A percentile compares a stretch with the other conserved stretches of the same genome.
Evolutionary conservation across 257 asterid species (phyloP).

Genomic region (Phtheirospermum japonicum): DNA sequence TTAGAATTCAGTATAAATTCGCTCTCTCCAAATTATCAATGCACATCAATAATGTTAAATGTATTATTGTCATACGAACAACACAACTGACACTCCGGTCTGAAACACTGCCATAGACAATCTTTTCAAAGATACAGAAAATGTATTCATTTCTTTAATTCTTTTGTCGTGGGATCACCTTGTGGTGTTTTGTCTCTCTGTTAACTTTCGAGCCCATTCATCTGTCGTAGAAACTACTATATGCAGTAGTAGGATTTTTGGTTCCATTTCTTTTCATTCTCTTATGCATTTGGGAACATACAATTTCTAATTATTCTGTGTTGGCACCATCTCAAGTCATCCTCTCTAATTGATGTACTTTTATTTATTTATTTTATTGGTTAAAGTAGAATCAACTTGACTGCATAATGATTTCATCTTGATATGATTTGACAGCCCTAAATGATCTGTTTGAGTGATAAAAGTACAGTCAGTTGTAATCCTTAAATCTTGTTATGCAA

Average conservation of each 20-base stretch:
- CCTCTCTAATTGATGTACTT: neutral
- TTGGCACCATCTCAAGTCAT: neutral
- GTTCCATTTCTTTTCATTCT: neutral
- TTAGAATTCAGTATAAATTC: neutral
- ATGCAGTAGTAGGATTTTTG: neutral
- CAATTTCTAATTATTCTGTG: neutral
- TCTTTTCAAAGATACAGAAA: neutral
- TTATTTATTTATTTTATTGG: neutral
- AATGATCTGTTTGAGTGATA: slow-evolving; percentile 14
- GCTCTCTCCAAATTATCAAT: neutral
- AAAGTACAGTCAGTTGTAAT: slow-evolving; percentile 9
- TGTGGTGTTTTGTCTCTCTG: neutral
- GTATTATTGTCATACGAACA: too few species aligned
- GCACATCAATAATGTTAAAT: neutral
- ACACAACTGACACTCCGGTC: neutral
- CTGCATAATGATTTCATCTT: slow-evolving; percentile 3
- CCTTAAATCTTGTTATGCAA: slow-evolving; percentile 18
- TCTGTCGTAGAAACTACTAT: neutral
- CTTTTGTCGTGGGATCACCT: neutral
- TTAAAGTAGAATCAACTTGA: neutral
- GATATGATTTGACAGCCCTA: neutral
- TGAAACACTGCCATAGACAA: neutral
- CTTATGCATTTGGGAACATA: too few species aligned
- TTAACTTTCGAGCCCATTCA: neutral
- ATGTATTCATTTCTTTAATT: neutral